These are phyloP conservation scores for Aureobasidium mangrovei DNA, from an alignment of 2,329 filamentous ascomycete genomes.

Conservation along the genomic window DNA sequence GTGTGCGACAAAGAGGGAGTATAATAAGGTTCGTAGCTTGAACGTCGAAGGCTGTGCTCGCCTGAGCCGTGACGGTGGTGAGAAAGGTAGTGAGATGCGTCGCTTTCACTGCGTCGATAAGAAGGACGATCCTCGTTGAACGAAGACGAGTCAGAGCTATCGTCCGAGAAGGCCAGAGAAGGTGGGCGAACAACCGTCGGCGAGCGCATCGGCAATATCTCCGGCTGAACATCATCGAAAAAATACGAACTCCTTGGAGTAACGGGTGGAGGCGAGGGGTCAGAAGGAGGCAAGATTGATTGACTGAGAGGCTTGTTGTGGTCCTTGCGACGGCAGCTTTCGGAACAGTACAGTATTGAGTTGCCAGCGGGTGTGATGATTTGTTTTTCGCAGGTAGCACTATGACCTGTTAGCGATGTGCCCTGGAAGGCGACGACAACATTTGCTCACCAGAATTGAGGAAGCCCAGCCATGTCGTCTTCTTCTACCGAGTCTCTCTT, in stretches of 20 bases:
- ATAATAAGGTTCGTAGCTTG: slow-evolving; percentile 8
- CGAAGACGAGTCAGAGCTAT: slow-evolving; percentile 30
- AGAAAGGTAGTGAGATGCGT: slow-evolving; percentile 34
- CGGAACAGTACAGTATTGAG: slow-evolving; percentile 54
- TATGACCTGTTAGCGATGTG: slow-evolving; percentile 23
- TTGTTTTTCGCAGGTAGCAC: slow-evolving; percentile 57
- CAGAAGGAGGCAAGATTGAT: slow-evolving; percentile 16
- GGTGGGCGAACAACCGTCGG: slow-evolving; percentile 33
- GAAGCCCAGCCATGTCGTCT: slow-evolving; percentile 44
- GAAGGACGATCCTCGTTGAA: slow-evolving; percentile 11
- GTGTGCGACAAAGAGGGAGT: slow-evolving; percentile 38
- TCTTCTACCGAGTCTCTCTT: slow-evolving; percentile 31
- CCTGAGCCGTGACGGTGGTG: slow-evolving; percentile 28
- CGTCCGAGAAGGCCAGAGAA: slow-evolving; percentile 36
- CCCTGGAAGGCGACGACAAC: background rate
- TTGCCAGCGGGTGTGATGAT: slow-evolving; percentile 51
- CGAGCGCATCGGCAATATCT: slow-evolving; percentile 41
- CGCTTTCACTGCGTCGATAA: slow-evolving; percentile 25
- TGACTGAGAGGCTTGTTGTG: slow-evolving; percentile 30
- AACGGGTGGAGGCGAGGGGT: slow-evolving; percentile 18
- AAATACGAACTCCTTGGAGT: slow-evolving; percentile 19
- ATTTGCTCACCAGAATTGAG: slow-evolving; percentile 43
- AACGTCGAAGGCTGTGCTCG: background rate
- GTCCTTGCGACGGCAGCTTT: slow-evolving; percentile 44
- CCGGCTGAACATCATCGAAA: slow-evolving; percentile 30